Evolutionary conservation across 2,329 filamentous ascomycete species (phyloP), one percentile per base, ranked within the genome.

Genomic region (Xylaria polymorpha): DNA sequence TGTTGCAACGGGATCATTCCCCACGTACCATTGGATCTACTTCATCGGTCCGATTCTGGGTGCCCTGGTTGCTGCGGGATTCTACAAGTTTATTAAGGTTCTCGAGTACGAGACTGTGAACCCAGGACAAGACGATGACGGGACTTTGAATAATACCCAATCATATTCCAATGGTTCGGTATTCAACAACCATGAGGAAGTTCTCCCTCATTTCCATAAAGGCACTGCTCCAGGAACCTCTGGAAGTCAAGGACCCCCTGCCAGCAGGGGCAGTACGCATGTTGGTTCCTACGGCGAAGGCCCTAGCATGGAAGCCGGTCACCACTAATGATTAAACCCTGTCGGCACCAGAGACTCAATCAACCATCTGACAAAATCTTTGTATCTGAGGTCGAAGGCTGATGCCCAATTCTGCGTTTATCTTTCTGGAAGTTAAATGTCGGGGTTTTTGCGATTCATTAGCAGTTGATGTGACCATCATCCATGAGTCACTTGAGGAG

Each of bases 31-130:
- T 51, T 79, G 78, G 78, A 80, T 80, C 61, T 80, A 80, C 68
- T 79, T 78, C 79, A 71, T 82, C 43, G 81, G 82, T 0, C 82
- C 82, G 12, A 75, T 79, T 35, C 64, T 80, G 0, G 82, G 82
- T 1, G 74, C 80, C 5, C 64, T 80, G 1, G 71, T 83, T 15
- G 81, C 81, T 14, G 74, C 77, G 0, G 72, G 76, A n/a, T 76
- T 75, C 66, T 77, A 77, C 41, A 61, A 72, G 29, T 64, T 70
- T 53, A 66, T 77, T 62, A 76, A 77, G 50, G 46, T 66, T 0
- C 69, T 74, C 14, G 73, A 76, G 60, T 77, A 76, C 37, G 74
- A 75, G 63, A 75, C 73, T 0, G 74, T 72, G n/a, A 75, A 75
- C 35, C 71, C 73, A 1, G 71, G 66, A 7, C 70, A 72, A 43